Evolutionary conservation across 2,329 filamentous ascomycete species (phyloP), one percentile per base, ranked within the genome.

Genomic region (Tolypocladium tundrense): DNA sequence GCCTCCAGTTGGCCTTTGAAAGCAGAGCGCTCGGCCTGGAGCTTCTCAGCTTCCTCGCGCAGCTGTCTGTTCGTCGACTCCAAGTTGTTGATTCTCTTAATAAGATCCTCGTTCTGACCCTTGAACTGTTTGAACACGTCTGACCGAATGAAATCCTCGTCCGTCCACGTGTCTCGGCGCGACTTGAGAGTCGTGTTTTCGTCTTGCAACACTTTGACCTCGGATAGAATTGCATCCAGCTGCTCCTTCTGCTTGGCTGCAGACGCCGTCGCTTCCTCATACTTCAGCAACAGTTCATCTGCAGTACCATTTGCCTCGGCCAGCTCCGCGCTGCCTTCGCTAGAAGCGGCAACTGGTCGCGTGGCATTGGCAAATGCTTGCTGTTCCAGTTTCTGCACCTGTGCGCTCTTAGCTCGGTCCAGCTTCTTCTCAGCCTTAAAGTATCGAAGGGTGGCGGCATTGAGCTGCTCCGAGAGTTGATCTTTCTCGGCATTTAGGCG

Each of bases 401-500:
- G 91, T 19, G 86, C 77, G 69, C 94, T 99, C 72, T 90, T 93
- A 31, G 88, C 84, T 50, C 94, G 85, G 70, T 99, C 94, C 56
- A 97, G 79, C 70, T 91, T 94, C 77, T 96, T 95, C 71, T 99
- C 94, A 0, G 94, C 94, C 64, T 95, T 90, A 77, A 97, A 90
- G 68, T 96, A 97, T 63, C 94, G 85, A 59, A 96, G 79, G 6
- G 91, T 96, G 19, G 93, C 94, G 40, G 85, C 87, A 69, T 97
- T 93, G 24, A 97, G 79, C 61, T 93, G 88, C 67, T 94, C 89
- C 53, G 90, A 90, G 4, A 96, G 79, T 64, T 90, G 86, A 57
- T 95, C 88, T 66, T 94, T 95, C 66, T 97, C 91, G 8, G 83
- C 79, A 54, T 85, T 80, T 14, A 92, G 76, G 57, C 87, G 83